Evolutionary conservation across 148 eudicot genomes (phyloP), one percentile per base, ranked within the genome.

Genomic region (Cornus controversa): DNA sequence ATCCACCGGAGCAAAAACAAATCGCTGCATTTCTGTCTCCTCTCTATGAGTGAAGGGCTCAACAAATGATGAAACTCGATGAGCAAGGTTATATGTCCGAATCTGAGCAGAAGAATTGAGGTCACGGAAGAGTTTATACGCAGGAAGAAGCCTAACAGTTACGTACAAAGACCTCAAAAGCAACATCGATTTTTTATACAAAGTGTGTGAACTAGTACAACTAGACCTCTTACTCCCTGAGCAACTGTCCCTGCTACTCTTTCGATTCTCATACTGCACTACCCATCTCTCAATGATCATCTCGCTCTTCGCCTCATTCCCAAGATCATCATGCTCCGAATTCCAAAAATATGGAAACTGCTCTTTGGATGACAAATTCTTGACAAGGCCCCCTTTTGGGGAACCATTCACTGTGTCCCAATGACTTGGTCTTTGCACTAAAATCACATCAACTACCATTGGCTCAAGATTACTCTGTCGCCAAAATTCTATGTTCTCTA

Each of bases 281-380:
- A 94, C 86, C 98, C 98, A 94, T 85, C 98, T 92, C 85, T 94
- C 98, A 77, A 94, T 87, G 79, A 92, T 80, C 86, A 87, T 92
- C 67, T 91, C 91, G 37, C 67, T 88, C 79, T 78, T 86, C 11
- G 47, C 75, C 74, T 76, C 90, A 31, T 64, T 37, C 40, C 87
- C 86, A 71, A 75, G 83, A 6, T 88, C 90, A 29, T 90, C 94
- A 66, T 69, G 82, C 71, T 89, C 97, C 63, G 80, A 68, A 81
- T 86, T 88, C 84, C 81, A 80, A 69, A 60, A 77, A 75, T 66
- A 69, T 6, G 82, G 82, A 72, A 22, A 34, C 74, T 69, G 83
- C 53, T 87, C 93, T 29, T 88, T 91, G 67, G 62, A 50, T 1
- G 86, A 81, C 0, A 82, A 77, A 37, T 82, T 82, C 84, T 78